These are phyloP conservation scores for Leptographium galeiforme DNA, from an alignment of 2,329 filamentous ascomycete genomes.

Conservation along the genomic window DNA sequence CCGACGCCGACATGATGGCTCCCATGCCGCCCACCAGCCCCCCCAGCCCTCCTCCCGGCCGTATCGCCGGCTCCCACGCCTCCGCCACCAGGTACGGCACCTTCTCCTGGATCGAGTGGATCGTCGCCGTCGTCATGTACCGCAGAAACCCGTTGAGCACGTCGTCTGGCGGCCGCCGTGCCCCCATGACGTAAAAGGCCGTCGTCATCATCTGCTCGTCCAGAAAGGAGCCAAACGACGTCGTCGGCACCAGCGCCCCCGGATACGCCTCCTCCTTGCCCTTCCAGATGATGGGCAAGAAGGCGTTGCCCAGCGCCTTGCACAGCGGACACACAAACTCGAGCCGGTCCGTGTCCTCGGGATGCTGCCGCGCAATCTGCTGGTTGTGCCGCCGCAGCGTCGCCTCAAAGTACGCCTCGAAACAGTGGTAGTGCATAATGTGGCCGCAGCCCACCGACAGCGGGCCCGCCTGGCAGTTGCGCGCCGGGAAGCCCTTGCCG, in stretches of 20 bases:
- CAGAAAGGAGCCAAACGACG: conserved; percentile 55
- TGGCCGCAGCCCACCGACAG: conserved; percentile 89
- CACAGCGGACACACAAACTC: conserved; percentile 96
- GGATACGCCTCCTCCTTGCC: conserved; percentile 76
- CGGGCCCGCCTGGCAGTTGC: conserved; percentile 55
- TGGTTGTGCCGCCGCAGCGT: conserved; percentile 73
- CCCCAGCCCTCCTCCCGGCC: not conserved
- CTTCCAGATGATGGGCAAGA: conserved; percentile 92
- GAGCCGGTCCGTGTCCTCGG: conserved; percentile 62
- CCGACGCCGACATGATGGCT: too few species aligned
- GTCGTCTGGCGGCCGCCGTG: conserved; percentile 19
- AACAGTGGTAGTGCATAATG: conserved; percentile 96
- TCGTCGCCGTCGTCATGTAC: conserved; percentile 25
- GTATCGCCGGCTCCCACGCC: conserved; percentile 25
- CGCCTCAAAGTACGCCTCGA: conserved; percentile 79
- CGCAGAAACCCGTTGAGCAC: conserved; percentile 22
- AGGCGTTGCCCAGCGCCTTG: conserved; percentile 90
- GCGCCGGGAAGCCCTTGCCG: conserved; percentile 74
- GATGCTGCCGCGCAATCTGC: conserved; percentile 89
- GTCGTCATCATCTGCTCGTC: conserved; percentile 36
- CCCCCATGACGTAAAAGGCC: conserved; percentile 26
- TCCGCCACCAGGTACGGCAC: conserved; percentile 23
- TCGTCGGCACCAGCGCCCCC: conserved; percentile 48
- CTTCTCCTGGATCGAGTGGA: conserved; percentile 25
- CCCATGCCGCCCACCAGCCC: conserved; percentile 1